Evolutionary conservation across 345 rosid species (phyloP).

Genomic region (Clarkia xantiana): DNA sequence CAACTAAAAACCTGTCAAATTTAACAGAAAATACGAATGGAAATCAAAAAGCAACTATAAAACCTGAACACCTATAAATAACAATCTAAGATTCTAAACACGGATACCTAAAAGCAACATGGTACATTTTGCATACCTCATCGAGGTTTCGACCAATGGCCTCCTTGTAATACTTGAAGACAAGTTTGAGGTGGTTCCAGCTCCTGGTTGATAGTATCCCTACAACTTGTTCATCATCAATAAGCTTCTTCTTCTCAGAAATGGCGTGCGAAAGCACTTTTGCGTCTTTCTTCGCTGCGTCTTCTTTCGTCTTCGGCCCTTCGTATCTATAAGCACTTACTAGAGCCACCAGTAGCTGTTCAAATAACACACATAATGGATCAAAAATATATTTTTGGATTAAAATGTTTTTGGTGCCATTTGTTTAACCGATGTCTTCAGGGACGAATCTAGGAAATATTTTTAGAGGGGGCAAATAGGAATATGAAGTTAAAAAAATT

Average conservation of each 20-base stretch:
- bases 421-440: too few relatives aligned
- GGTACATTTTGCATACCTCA: conserved; percentile 30
- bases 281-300: conserved; percentile 51
- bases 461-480: too few relatives aligned
- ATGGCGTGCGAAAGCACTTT: conserved; percentile 27
- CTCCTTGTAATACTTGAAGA: conserved; percentile 36
- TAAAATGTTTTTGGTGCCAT: too few relatives aligned
- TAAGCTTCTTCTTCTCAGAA: conserved; percentile 16
- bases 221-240: conserved; percentile 51
- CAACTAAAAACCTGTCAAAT: too few relatives aligned
- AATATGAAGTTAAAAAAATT: too few relatives aligned
- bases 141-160: conserved; percentile 28
- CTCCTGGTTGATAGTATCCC: conserved; percentile 72
- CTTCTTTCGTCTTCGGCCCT: conserved; percentile 48
- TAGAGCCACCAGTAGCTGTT: conserved; percentile 72
- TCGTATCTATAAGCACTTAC: conserved; percentile 91
- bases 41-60: too few relatives aligned
- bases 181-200: conserved; percentile 49
- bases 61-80: too few relatives aligned
- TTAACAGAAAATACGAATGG: too few relatives aligned
- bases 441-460: too few relatives aligned
- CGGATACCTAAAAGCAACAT: too few relatives aligned
- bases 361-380: not conserved
- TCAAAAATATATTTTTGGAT: not conserved
- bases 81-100: too few relatives aligned